A percentile compares a stretch with the other conserved stretches of the same genome.
These are phyloP conservation scores for Toxoplasma gondii DNA, from an alignment of 169 alveolate genomes.

Conservation along the genomic window DNA sequence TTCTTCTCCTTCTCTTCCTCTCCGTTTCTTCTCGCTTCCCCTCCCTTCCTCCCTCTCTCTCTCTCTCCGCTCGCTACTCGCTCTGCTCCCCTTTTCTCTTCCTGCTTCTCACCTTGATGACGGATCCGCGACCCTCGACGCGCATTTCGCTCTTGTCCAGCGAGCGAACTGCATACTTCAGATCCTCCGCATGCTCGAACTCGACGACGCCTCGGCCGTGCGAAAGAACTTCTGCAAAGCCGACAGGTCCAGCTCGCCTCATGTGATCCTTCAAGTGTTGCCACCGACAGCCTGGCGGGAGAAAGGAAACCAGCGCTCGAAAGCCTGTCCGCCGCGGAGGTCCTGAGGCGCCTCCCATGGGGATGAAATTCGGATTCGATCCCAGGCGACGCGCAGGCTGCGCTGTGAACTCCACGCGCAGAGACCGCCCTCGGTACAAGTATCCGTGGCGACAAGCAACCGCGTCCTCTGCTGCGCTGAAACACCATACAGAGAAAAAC, in stretches of 20 bases:
- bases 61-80: neutral
- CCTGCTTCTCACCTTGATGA: constrained; percentile 58
- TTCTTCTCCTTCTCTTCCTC: neutral
- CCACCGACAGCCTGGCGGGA: constrained; percentile 80
- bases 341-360: neutral
- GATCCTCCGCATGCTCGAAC: constrained; percentile 73
- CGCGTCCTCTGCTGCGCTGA: constrained; percentile 81
- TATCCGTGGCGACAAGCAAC: constrained; percentile 76
- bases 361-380: neutral
- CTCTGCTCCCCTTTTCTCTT: neutral
- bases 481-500: neutral
- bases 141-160: constrained; percentile 79
- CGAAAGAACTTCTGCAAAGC: constrained; percentile 72
- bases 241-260: constrained; percentile 83
- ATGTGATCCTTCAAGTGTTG: constrained; percentile 83
- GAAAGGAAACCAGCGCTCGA: constrained; percentile 74
- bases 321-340: constrained; percentile 75
- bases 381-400: constrained; percentile 34
- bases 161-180: constrained; percentile 78
- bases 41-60: neutral
- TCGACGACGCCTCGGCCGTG: constrained; percentile 76
- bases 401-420: constrained; percentile 81
- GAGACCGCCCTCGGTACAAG: constrained; percentile 75
- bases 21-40: neutral
- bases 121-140: constrained; percentile 70